A percentile compares a stretch with the other conserved stretches of the same genome.
Evolutionary conservation across 257 asterid genomes (phyloP).

Genomic region (Osmanthus fragrans): DNA sequence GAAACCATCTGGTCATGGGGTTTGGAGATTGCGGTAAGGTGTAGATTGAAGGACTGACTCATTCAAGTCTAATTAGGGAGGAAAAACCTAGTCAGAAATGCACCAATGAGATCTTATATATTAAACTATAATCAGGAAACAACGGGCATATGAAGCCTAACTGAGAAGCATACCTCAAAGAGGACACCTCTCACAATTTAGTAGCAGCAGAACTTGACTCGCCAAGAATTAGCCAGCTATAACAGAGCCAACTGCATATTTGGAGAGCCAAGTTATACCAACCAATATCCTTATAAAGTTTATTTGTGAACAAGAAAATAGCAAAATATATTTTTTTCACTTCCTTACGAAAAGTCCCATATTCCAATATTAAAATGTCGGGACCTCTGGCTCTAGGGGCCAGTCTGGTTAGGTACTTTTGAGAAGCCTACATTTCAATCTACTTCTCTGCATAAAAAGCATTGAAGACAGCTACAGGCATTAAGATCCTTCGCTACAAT

Average conservation of each 20-base stretch:
- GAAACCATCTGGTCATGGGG: background rate
- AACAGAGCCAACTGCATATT: conserved; percentile 77
- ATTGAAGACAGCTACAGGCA: conserved; percentile 74
- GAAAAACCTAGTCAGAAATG: conserved; percentile 19
- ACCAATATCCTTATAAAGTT: conserved; percentile 17
- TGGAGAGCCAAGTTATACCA: conserved; percentile 58
- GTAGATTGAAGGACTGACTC: background rate
- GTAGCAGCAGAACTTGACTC: conserved; percentile 68
- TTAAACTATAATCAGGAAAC: conserved; percentile 32
- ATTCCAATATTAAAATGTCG: conserved; percentile 59
- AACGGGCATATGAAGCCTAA: conserved; percentile 41
- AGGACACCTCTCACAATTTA: conserved; percentile 80
- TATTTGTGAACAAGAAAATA: conserved; percentile 29
- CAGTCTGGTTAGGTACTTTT: conserved; percentile 61
- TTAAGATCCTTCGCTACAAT: conserved; percentile 44
- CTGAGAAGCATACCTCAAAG: conserved; percentile 90
- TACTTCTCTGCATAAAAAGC: conserved; percentile 95
- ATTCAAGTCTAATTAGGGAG: conserved; percentile 3
- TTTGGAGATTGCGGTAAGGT: background rate
- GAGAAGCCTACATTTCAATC: conserved; percentile 71
- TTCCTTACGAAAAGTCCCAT: conserved; percentile 54
- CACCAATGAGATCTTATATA: conserved; percentile 5
- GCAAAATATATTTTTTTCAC: conserved; percentile 22
- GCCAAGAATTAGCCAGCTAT: conserved; percentile 63
- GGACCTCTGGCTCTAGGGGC: conserved; percentile 60